Base-by-base conservation (phyloP, 176 grass and related monocot genomes). In the Oryza australiensis region DNA sequence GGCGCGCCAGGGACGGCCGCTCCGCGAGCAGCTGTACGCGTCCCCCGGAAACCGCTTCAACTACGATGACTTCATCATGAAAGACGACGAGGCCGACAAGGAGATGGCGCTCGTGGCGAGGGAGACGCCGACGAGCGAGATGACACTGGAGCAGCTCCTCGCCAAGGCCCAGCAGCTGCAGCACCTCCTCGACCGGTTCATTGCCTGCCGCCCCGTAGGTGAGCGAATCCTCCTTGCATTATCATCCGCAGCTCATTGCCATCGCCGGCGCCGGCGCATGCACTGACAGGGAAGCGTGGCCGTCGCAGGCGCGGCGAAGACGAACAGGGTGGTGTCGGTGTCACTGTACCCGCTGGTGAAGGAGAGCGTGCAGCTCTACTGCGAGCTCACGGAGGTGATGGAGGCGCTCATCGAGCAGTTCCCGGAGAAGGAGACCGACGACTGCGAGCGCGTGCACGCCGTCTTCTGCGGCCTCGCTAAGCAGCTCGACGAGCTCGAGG, bases 301-400 rank as follows among this genome's bases (percentile, higher is more conserved):
- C 49, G 29, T 40, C 2, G 28, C 79, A 95, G 93, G 97, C 35
- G 87, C 87, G 22, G 91, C 97, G 23, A 95, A 75, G 85, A 9
- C 81, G 22, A 95, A 94, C 77, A 20, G 87, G n/a, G 86, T 99
- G 64, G 93, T 99, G 76, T 43, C 76, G 62, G 93, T 87, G 65
- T 88, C 93, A 26, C 77, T 96, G 43, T 87, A 83, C 71, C 83
- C 84, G 33, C 37, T 95, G 80, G 90, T 95, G 67, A 99, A 92
- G 82, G 96, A 99, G 73, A 99, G 96, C 87, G 87, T 87, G 85
- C 91, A 92, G 74, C 68, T 95, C 22, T 94, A 99, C 82, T 83
- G 80, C 57, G 96, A 99, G 63, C 77, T 93, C 5, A 82, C 83
- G 14, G 91, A 94, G 76, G 83, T 81, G 75, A 88, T 90, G 73